These are phyloP conservation scores for Kwoniella heveanensis DNA, from an alignment of 768 basidiomycete genomes.

Conservation along the genomic window DNA sequence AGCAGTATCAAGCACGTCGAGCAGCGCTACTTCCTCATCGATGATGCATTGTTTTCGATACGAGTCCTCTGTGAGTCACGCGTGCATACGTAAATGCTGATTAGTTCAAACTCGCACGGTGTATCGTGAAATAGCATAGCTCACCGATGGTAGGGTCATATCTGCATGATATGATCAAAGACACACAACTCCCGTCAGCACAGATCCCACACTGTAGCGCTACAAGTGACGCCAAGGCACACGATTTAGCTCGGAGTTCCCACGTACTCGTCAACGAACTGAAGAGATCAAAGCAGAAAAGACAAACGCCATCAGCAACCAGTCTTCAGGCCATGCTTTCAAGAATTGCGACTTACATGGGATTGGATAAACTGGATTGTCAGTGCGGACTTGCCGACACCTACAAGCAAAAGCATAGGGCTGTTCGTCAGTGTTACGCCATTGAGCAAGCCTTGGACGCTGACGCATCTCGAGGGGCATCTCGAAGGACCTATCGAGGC, in stretches of 20 bases:
- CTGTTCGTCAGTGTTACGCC: no score
- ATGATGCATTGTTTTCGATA: constrained; percentile 97
- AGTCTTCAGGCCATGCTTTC: background rate
- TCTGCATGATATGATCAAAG: constrained; percentile 11
- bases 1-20: constrained; percentile 95
- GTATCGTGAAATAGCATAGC: constrained; percentile 9
- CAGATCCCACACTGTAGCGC: constrained; percentile 2
- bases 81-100: background rate
- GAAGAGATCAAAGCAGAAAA: background rate
- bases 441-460: no score
- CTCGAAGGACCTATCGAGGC: no score
- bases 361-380: constrained; percentile 96
- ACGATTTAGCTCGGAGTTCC: background rate
- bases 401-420: constrained; percentile 46
- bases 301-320: constrained; percentile 20
- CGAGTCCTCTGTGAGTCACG: constrained; percentile 66
- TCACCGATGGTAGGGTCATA: constrained; percentile 85
- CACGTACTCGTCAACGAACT: constrained; percentile 56
- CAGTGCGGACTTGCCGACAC: constrained; percentile 83
- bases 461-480: no score
- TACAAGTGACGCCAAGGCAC: constrained; percentile 11
- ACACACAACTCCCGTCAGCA: constrained; percentile 3
- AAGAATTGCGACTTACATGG: constrained; percentile 38
- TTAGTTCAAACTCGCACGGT: background rate
- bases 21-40: constrained; percentile 96